These are phyloP conservation scores for Colletotrichum abscissum DNA, from an alignment of 2,329 filamentous ascomycete species.

Conservation along the genomic window DNA sequence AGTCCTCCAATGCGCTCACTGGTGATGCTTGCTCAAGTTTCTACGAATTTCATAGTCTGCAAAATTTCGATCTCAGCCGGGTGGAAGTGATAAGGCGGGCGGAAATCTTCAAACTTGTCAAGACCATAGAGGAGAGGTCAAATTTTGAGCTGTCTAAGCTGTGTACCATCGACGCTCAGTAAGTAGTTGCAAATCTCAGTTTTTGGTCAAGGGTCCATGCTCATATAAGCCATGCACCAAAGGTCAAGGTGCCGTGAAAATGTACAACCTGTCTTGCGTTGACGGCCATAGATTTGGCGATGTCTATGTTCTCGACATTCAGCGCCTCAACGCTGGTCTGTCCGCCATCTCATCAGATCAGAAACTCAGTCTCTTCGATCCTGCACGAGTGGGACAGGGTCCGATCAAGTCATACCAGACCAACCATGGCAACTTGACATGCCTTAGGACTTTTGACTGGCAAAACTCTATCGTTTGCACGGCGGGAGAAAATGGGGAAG, in stretches of 20 bases:
- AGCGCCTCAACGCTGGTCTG: constrained; percentile 62
- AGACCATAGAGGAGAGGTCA: background rate
- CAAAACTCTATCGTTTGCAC: constrained; percentile 70
- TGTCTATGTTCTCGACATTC: constrained; percentile 69
- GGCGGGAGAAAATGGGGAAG: constrained; percentile 76
- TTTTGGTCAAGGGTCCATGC: constrained; percentile 12
- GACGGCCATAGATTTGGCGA: constrained; percentile 53
- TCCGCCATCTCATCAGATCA: constrained; percentile 78
- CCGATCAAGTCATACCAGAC: constrained; percentile 60
- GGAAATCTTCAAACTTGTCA: no score
- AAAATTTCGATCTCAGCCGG: background rate
- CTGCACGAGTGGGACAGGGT: constrained; percentile 63
- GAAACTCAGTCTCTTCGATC: constrained; percentile 74
- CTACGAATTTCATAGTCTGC: background rate
- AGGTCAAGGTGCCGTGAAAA: constrained; percentile 36
- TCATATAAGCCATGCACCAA: background rate
- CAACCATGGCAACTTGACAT: constrained; percentile 72
- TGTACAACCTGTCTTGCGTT: constrained; percentile 55
- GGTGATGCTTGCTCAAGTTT: background rate
- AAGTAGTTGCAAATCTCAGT: background rate
- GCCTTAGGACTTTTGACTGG: constrained; percentile 66
- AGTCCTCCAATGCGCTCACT: background rate
- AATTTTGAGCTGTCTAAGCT: background rate
- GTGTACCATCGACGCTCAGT: background rate
- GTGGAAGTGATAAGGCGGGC: background rate